Conservation (phyloP, 2,329 filamentous ascomycete species). For the Monilinia aucupariae region DNA sequence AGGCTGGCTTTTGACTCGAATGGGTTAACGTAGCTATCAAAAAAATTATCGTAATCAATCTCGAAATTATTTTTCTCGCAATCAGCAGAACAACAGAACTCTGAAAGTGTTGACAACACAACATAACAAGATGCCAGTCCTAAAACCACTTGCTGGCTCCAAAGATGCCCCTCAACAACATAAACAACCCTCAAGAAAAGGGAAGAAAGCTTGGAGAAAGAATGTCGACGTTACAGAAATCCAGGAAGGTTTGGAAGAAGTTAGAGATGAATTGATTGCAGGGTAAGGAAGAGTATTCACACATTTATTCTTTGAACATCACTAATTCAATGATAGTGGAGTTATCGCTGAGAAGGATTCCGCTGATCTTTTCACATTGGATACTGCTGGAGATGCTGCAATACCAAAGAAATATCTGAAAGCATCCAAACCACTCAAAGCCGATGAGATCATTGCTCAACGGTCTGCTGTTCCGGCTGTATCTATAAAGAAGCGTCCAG, state of each 20-base stretch:
- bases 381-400: constrained; percentile 63
- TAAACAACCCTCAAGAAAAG: constrained; percentile 88
- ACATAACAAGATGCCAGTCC: constrained; percentile 32
- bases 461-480: constrained; percentile 79
- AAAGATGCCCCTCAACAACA: constrained; percentile 67
- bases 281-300: constrained; percentile 54
- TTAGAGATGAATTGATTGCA: constrained; percentile 85
- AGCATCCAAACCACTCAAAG: constrained; percentile 72
- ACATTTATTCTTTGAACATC: constrained; percentile 3
- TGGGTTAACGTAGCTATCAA: constrained; percentile 17
- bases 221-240: constrained; percentile 92
- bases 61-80: constrained; percentile 13
- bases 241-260: constrained; percentile 71
- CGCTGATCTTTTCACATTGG: constrained; percentile 78
- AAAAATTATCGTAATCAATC: constrained; percentile 14
- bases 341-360: constrained; percentile 78
- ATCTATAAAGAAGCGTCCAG: constrained; percentile 68
- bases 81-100: constrained; percentile 1
- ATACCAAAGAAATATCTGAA: constrained; percentile 62
- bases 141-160: constrained; percentile 39
- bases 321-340: constrained; percentile 52
- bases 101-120: not conserved
- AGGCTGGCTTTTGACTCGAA: not conserved
- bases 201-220: constrained; percentile 98
- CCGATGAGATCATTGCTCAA: constrained; percentile 83